These are phyloP conservation scores for Protomyces lactucae-debilis DNA, from an alignment of 1,139 yeast species.

Conservation along the genomic window DNA sequence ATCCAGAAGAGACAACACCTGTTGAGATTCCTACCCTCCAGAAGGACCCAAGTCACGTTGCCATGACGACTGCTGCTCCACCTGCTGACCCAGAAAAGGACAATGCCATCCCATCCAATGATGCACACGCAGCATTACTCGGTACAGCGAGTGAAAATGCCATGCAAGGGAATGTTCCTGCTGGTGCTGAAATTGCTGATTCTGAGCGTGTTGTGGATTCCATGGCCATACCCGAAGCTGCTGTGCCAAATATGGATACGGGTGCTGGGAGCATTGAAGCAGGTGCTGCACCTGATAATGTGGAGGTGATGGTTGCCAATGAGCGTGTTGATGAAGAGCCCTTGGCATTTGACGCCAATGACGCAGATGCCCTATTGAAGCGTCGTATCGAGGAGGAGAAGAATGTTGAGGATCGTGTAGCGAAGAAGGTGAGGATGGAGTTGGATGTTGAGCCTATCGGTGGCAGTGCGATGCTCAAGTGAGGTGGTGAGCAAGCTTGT, in stretches of 20 bases:
- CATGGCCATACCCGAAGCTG: background rate
- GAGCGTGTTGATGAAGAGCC: background rate
- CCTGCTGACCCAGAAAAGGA: background rate
- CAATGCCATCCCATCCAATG: background rate
- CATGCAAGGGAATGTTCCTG: background rate
- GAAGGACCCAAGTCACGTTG: background rate
- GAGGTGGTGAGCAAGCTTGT: background rate
- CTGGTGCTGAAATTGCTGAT: background rate
- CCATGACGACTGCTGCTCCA: background rate
- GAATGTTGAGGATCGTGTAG: background rate
- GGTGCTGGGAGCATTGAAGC: background rate
- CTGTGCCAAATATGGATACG: background rate
- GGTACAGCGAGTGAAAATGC: background rate
- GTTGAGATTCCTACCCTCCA: background rate
- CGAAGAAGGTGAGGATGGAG: background rate
- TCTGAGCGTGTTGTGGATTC: background rate
- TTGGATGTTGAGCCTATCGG: background rate
- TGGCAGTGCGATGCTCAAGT: background rate
- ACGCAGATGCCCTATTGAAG: background rate
- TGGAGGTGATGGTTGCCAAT: background rate
- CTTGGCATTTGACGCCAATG: background rate
- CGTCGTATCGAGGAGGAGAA: background rate
- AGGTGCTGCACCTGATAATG: background rate
- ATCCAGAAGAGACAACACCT: background rate
- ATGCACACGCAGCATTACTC: background rate